Evolutionary conservation across 805 yeast species (phyloP), one percentile per base, ranked within the genome.

Genomic region (Wickerhamiella brachini): DNA sequence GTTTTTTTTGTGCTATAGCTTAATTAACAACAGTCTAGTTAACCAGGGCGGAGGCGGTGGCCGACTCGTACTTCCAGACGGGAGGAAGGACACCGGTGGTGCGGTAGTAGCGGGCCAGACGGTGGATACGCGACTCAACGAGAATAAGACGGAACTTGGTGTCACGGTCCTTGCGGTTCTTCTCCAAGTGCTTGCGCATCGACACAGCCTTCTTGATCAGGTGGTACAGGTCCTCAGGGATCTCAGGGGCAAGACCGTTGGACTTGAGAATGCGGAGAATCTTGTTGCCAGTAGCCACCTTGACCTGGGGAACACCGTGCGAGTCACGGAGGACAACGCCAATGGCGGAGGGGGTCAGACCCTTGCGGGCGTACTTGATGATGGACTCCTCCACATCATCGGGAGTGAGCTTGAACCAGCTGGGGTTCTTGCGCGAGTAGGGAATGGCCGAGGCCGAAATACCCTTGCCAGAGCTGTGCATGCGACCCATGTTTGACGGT

Each of bases 161-260:
- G 79, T 93, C 99, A 83, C 93, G 90, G 80, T 93, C 99, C 84
- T 93, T 93, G 86, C 99, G 89, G 97, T 93, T 93, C 79, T 94
- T 86, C 80, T 93, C 99, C 73, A 93, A 84, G 79, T 93, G 99
- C 86, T 93, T 93, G 88, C 99, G 93, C 76, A 94, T 96, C 64
- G 97, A 71, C 70, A 93, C 97, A 72, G 99, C 99, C 84, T 93
- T 93, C 88, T 90, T 93, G 73, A 93, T 93, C 77, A 93, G 84
- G 78, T 77, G 89, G 93, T 93, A 93, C 70, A 93, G 84, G 75
- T 93, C 99, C 83, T 93, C 99, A 77, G 99, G 99, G 71, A 93
- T 85, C 79, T 93, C 98, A 75, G 99, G 97, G 71, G 97, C 98
- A 71, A 93, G 86, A 83, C 98, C 99, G 81, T 89, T 88, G 60